These are phyloP conservation scores for Beauveria bassiana DNA, from an alignment of 2,329 filamentous ascomycete species.

Conservation along the genomic window DNA sequence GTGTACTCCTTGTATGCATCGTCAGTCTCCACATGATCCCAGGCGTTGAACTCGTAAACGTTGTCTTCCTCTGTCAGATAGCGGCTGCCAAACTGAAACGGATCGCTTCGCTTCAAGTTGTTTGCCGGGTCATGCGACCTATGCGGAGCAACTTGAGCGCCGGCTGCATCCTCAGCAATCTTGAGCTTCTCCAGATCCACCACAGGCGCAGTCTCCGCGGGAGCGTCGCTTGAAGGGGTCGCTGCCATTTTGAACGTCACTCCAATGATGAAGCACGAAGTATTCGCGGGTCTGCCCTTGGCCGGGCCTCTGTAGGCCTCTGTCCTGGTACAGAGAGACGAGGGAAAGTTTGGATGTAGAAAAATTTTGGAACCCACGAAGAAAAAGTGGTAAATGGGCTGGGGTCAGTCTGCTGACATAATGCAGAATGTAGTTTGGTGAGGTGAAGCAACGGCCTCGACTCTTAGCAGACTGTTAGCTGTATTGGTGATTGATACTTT, in stretches of 20 bases:
- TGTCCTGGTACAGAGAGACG: neutral
- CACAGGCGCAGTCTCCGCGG: constrained; percentile 16
- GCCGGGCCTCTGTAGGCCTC: neutral
- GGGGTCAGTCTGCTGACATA: constrained; percentile 6
- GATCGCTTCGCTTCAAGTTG: constrained; percentile 81
- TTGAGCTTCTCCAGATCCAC: constrained; percentile 20
- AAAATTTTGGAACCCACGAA: neutral
- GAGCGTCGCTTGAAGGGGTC: constrained; percentile 16
- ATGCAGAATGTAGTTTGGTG: neutral
- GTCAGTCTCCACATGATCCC: constrained; percentile 96
- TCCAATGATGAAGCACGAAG: neutral
- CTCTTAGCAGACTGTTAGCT: neutral
- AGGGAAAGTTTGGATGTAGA: neutral
- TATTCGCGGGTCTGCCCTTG: neutral
- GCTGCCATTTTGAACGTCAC: constrained; percentile 8
- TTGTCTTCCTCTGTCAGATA: constrained; percentile 77
- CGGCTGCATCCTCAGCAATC: constrained; percentile 13
- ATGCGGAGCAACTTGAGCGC: constrained; percentile 41
- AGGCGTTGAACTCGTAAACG: constrained; percentile 96
- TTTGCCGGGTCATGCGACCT: constrained; percentile 63
- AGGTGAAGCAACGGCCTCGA: neutral
- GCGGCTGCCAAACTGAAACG: constrained; percentile 92
- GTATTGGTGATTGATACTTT: too few species aligned
- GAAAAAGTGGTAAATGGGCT: neutral
- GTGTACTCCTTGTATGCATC: constrained; percentile 80